Conservation (phyloP, 495 filamentous ascomycete genomes). For the Annulohypoxylon stygium region DNA sequence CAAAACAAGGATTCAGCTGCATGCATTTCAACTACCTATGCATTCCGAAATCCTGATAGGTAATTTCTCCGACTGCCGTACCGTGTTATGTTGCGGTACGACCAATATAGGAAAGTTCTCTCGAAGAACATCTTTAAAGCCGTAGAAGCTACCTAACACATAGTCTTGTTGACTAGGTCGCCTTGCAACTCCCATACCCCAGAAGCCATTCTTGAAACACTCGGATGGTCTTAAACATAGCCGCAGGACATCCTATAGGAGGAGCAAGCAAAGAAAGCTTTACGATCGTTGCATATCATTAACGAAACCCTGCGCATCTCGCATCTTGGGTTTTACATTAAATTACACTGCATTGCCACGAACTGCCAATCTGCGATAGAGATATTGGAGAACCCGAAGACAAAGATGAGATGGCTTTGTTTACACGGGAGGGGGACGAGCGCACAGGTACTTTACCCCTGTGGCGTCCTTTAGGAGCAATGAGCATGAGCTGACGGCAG, state of each 20-base stretch:
- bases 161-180: neutral
- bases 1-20: constrained; percentile 17
- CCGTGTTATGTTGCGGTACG: constrained; percentile 1
- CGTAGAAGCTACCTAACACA: neutral
- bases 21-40: constrained; percentile 20
- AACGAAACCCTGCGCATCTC: constrained; percentile 15
- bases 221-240: constrained; percentile 16
- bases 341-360: neutral
- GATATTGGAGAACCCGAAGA: neutral
- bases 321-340: constrained; percentile 8
- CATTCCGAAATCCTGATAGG: constrained; percentile 19
- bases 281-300: constrained; percentile 15
- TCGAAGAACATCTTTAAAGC: constrained; percentile 12
- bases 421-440: constrained; percentile 46
- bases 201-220: constrained; percentile 22
- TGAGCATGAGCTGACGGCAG: constrained; percentile 24
- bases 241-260: neutral
- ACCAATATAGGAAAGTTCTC: constrained; percentile 6
- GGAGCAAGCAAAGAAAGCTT: neutral
- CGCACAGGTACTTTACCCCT: constrained; percentile 40
- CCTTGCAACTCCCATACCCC: constrained; percentile 16
- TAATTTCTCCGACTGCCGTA: constrained; percentile 31
- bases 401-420: constrained; percentile 38
- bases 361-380: constrained; percentile 11
- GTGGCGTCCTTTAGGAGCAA: constrained; percentile 2